phyloP scores from a whole-genome alignment of 2,329 filamentous ascomycete genomes.

The Aspergillus latus region DNA sequence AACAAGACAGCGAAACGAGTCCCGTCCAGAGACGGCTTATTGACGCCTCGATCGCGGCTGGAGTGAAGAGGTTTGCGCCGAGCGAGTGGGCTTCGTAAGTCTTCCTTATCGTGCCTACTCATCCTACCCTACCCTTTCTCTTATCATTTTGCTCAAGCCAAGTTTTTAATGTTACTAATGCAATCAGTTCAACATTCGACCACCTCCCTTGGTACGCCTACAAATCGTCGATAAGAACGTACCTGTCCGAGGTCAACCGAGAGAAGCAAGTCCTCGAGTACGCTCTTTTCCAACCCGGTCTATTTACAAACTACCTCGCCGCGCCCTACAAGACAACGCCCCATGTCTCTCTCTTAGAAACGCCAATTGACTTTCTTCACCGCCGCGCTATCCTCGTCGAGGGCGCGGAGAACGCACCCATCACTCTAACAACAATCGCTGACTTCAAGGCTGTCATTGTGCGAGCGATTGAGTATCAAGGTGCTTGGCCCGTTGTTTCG shows the following conservation, averaged over 20 bases:
- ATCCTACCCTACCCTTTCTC: not conserved
- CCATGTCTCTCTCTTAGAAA: not conserved
- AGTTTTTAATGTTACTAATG: not conserved
- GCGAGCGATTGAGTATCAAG: conserved; percentile 5
- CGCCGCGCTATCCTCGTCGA: conserved; percentile 4
- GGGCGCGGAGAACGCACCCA: not conserved
- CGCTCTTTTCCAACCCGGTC: conserved; percentile 12
- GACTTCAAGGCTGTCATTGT: conserved; percentile 6
- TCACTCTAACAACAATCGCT: conserved; percentile 1
- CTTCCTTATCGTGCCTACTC: too few relatives aligned
- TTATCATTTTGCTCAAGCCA: not conserved
- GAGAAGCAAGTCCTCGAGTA: conserved; percentile 14
- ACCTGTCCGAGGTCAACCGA: conserved; percentile 9
- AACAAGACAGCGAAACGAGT: not conserved
- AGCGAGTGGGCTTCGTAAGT: conserved; percentile 13
- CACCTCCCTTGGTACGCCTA: conserved; percentile 11
- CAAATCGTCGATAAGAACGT: conserved; percentile 6
- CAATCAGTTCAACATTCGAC: not conserved
- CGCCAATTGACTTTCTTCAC: conserved; percentile 1
- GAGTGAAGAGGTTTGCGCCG: conserved; percentile 14
- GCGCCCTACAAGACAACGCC: not conserved
- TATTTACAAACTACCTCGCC: conserved; percentile 9
- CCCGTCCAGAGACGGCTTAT: conserved; percentile 7
- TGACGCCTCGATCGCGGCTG: conserved; percentile 6
- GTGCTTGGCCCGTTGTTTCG: conserved; percentile 11